phyloP scores from a whole-genome alignment of 768 basidiomycete genomes.

The Aureoboletus auriporus region DNA sequence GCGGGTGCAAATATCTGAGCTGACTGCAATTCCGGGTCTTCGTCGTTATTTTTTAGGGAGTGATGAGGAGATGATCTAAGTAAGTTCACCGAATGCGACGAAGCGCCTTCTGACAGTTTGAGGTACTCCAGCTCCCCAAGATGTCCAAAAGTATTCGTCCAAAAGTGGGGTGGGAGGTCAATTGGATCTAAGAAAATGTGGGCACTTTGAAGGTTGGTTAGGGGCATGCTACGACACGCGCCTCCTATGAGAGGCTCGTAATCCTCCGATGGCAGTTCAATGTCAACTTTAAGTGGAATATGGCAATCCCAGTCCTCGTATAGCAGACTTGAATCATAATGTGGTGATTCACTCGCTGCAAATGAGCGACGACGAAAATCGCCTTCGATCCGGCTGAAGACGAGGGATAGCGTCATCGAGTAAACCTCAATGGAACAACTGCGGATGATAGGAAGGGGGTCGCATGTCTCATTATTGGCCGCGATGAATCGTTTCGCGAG shows the following conservation, averaged over 20 bases:
- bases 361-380: slow-evolving; percentile 12
- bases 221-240: slow-evolving; percentile 13
- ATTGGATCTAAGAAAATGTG: slow-evolving; percentile 10
- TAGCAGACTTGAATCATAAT: no score
- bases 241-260: slow-evolving; percentile 8
- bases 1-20: slow-evolving; percentile 12
- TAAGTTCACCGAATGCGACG: slow-evolving; percentile 6
- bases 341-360: slow-evolving; percentile 2
- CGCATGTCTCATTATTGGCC: background rate
- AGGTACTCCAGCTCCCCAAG: slow-evolving; percentile 14
- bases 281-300: slow-evolving; percentile 16
- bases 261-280: slow-evolving; percentile 9
- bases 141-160: slow-evolving; percentile 16
- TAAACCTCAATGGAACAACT: slow-evolving; percentile 6
- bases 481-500: slow-evolving; percentile 16
- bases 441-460: slow-evolving; percentile 9
- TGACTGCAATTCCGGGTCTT: background rate
- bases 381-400: slow-evolving; percentile 12
- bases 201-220: slow-evolving; percentile 9
- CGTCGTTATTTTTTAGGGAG: background rate
- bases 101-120: slow-evolving; percentile 1
- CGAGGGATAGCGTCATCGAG: slow-evolving; percentile 10
- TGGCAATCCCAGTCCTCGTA: slow-evolving; percentile 18
- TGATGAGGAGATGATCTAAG: slow-evolving; percentile 1
- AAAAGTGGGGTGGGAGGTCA: slow-evolving; percentile 10